phyloP scores from a whole-genome alignment of 1,284 basidiomycete species.

The Trichosporon sp. region DNA sequence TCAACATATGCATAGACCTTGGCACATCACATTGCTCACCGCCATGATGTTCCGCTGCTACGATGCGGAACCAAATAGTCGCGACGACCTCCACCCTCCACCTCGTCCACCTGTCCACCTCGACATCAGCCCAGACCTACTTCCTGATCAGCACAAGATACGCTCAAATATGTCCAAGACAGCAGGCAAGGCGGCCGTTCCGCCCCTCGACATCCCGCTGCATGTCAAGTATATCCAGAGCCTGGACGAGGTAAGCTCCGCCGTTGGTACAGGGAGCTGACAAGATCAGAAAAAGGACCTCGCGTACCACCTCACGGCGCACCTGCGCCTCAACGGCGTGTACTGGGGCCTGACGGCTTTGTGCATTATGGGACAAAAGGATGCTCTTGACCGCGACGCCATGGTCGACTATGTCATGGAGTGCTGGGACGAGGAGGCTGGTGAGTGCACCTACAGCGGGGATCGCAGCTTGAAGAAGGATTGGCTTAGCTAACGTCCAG shows the following conservation, averaged over 20 bases:
- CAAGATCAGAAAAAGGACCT: conserved; percentile 72
- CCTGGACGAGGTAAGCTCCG: conserved; percentile 68
- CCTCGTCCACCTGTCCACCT: not conserved
- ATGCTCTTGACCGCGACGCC: conserved; percentile 77
- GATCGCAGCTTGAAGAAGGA: not conserved
- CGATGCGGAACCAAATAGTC: conserved; percentile 16
- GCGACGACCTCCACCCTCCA: conserved; percentile 7
- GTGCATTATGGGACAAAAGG: conserved; percentile 72
- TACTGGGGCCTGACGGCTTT: conserved; percentile 95
- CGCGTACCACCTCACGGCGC: conserved; percentile 89
- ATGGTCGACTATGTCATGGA: conserved; percentile 88
- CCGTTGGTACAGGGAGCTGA: conserved; percentile 28
- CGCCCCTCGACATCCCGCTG: conserved; percentile 56
- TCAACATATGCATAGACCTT: not conserved
- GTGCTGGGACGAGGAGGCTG: conserved; percentile 89
- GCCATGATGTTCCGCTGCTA: not conserved
- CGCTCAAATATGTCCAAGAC: not conserved
- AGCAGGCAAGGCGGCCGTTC: not conserved
- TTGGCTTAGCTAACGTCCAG: conserved; percentile 57
- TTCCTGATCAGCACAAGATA: too few relatives aligned
- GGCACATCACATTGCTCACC: not conserved
- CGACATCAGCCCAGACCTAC: not conserved
- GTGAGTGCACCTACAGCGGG: conserved; percentile 58
- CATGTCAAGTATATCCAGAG: conserved; percentile 75
- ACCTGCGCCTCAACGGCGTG: conserved; percentile 91